These are phyloP conservation scores for Wickerhamomyces sp. DNA, from an alignment of 1,139 yeast genomes.

Conservation along the genomic window DNA sequence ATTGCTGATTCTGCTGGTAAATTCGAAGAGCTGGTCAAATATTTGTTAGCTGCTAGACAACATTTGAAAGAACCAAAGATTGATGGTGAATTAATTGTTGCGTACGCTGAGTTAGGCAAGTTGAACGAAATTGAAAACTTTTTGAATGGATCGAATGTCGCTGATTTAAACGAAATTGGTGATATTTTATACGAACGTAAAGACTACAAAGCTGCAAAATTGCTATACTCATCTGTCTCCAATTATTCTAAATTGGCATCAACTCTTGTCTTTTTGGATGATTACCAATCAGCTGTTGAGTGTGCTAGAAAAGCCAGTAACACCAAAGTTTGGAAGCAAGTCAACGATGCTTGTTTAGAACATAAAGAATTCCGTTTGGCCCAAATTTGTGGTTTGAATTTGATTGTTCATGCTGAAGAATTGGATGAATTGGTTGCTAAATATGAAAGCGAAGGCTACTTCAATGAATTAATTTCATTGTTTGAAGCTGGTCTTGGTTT, in stretches of 20 bases:
- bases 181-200: conserved; percentile 79
- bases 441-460: conserved; percentile 88
- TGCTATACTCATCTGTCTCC: conserved; percentile 79
- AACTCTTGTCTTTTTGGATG: conserved; percentile 85
- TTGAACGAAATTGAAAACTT: conserved; percentile 80
- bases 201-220: conserved; percentile 90
- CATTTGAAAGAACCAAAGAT: conserved; percentile 85
- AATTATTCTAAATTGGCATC: conserved; percentile 96
- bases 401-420: conserved; percentile 97
- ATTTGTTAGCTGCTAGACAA: conserved; percentile 91
- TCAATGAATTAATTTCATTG: conserved; percentile 83
- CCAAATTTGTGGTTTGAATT: conserved; percentile 96
- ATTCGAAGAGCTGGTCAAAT: conserved; percentile 87
- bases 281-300: conserved; percentile 95
- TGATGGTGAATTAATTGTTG: conserved; percentile 87
- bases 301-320: conserved; percentile 98
- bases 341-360: conserved; percentile 92
- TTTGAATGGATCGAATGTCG: conserved; percentile 85
- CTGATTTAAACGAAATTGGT: conserved; percentile 88
- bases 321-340: conserved; percentile 94
- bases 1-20: conserved; percentile 95
- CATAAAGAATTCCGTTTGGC: conserved; percentile 95
- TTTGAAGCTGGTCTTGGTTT: conserved; percentile 94
- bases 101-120: conserved; percentile 77
- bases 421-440: conserved; percentile 82